Base-by-base conservation (phyloP, 371 early-diverging fungal genomes). In the Neoconidiobolus thromboides region DNA sequence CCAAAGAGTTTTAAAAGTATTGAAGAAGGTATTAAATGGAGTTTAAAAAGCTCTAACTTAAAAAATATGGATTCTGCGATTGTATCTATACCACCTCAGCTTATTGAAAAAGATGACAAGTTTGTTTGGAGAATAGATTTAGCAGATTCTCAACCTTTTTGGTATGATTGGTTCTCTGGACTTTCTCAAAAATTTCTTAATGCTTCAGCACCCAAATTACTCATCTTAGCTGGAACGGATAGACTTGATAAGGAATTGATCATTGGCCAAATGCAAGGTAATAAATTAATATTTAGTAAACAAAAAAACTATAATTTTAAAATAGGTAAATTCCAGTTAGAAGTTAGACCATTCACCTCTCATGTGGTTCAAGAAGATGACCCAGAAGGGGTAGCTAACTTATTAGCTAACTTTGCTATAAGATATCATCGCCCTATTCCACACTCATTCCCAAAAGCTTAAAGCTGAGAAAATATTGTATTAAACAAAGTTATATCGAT, bases 241-340 rank as follows among this genome's bases (percentile, higher is more conserved):
- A 77, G 93, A 6, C 66, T 96, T 55, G 96, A 96, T 64, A 92
- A 86, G 62, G 73, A 85, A 9, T 74, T 96, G 58, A 89, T 82
- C 61, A 93, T 94, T 70, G 95, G 84, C 0, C 93, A 93, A 68
- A 96, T 96, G 94, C 96, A 96, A 64, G 65, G 65, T 62, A 26
- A 26, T 26, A 26, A 26, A 26, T 26, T 26, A 26, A 26, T 26
- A 26, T 26, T 26, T 26, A 26, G 26, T 26, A 26, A 26, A 26
- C 26, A 26, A 26, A 26, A 26, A 26, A 26, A 26, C 26, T 26
- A 26, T 26, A 26, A 26, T 26, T 26, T 26, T 26, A 26, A 26
- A 26, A 26, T 26, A 26, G 26, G 26, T 26, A 86, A 85, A 69
- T 96, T 93, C 66, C 95, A 96, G 68, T 61, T 94, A 55, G 71